Conservation (phyloP, 768 basidiomycete species). For the Tricholoma matsutake region DNA sequence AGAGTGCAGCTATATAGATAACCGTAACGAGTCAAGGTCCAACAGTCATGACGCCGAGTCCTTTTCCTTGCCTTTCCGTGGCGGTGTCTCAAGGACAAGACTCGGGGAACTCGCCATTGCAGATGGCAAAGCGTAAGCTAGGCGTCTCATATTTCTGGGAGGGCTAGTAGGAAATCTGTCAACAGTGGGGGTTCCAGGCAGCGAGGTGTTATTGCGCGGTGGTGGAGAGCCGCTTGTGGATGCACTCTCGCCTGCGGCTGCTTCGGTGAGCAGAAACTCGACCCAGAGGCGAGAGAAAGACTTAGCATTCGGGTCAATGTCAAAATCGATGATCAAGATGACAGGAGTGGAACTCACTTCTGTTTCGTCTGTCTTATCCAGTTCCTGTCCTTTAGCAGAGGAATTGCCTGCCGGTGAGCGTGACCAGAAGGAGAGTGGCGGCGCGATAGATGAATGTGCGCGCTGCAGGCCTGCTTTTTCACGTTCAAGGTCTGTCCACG, state of each 20-base stretch:
- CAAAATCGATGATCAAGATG: neutral
- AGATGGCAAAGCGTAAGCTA: constrained; percentile 24
- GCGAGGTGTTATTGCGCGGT: constrained; percentile 28
- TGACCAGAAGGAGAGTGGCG: constrained; percentile 40
- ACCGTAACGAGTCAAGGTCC: neutral
- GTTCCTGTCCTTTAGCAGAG: constrained; percentile 45
- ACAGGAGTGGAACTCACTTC: constrained; percentile 48
- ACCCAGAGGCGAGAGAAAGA: constrained; percentile 98
- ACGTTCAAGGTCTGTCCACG: constrained; percentile 88
- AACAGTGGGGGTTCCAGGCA: constrained; percentile 31
- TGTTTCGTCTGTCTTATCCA: constrained; percentile 80
- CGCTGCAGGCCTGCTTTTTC: constrained; percentile 88
- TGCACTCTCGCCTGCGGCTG: constrained; percentile 44
- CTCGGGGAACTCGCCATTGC: constrained; percentile 35
- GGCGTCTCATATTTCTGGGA: constrained; percentile 22
- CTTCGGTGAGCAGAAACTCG: constrained; percentile 95
- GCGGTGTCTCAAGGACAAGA: constrained; percentile 18
- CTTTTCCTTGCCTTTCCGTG: constrained; percentile 31
- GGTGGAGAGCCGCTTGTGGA: constrained; percentile 19
- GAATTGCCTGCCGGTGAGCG: constrained; percentile 35
- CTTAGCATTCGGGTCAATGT: constrained; percentile 38
- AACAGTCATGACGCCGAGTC: constrained; percentile 6
- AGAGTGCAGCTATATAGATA: neutral
- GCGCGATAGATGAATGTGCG: constrained; percentile 24
- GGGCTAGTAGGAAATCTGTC: constrained; percentile 14